Percentiles rank a stretch among this genome's conserved stretches.
phyloP scores from a whole-genome alignment of 2,329 filamentous ascomycete species.

The Paraphaeosphaeria sporulosa region DNA sequence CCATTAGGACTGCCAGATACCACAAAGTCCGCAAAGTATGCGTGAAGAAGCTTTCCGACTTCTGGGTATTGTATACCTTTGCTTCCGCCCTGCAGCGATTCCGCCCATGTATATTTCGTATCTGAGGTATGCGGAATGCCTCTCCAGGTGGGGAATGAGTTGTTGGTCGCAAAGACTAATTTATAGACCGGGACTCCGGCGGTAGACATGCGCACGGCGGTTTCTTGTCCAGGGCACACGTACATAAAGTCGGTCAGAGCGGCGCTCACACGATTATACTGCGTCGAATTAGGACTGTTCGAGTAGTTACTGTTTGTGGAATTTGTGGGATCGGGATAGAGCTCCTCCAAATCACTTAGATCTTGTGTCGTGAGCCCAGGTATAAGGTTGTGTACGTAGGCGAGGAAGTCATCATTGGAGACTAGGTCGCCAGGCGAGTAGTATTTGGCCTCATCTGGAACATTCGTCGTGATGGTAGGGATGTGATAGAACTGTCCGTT shows the following conservation, averaged over 20 bases:
- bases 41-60: conserved; percentile 49
- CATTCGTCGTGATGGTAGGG: conserved; percentile 38
- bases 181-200: conserved; percentile 43
- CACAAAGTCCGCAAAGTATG: conserved; percentile 53
- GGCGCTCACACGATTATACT: conserved; percentile 54
- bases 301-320: conserved; percentile 42
- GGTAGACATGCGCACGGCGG: conserved; percentile 48
- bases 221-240: conserved; percentile 56
- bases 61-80: conserved; percentile 46
- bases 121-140: conserved; percentile 35
- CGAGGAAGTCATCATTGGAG: conserved; percentile 43
- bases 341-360: conserved; percentile 26
- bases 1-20: conserved; percentile 50
- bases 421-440: conserved; percentile 36
- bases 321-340: conserved; percentile 35
- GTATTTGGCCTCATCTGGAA: conserved; percentile 43
- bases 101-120: conserved; percentile 55
- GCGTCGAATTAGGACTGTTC: conserved; percentile 53
- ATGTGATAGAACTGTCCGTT: conserved; percentile 36
- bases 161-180: conserved; percentile 29
- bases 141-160: conserved; percentile 29
- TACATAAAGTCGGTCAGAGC: conserved; percentile 56
- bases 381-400: conserved; percentile 34
- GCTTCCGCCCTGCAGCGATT: conserved; percentile 56
- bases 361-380: conserved; percentile 28